A percentile compares a stretch with the other conserved stretches of the same genome.
Conservation (phyloP, 192 early-diverging fungal genomes). For the Allomyces arbusculus region DNA sequence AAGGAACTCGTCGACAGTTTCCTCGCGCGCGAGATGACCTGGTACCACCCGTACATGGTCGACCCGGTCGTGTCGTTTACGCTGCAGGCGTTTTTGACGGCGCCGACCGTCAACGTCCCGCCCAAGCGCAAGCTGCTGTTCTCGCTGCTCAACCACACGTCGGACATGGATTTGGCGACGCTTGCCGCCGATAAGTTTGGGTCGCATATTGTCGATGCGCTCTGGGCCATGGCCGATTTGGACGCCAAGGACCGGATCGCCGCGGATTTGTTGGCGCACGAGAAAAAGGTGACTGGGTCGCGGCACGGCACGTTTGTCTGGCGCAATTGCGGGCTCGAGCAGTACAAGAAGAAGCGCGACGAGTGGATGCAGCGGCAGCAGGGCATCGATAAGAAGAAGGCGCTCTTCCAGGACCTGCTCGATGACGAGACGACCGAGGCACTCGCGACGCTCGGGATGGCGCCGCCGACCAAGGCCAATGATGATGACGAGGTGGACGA, state of each 20-base stretch:
- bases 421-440: conserved; percentile 21
- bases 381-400: conserved; percentile 47
- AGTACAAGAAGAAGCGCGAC: conserved; percentile 46
- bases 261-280: conserved; percentile 33
- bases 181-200: conserved; percentile 55
- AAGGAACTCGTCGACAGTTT: conserved; percentile 40
- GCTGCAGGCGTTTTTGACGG: conserved; percentile 41
- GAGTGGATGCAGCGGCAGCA: conserved; percentile 58
- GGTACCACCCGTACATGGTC: conserved; percentile 30
- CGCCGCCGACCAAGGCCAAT: conserved; percentile 8
- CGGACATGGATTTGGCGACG: neutral
- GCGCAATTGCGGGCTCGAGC: conserved; percentile 57
- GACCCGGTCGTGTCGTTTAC: conserved; percentile 54
- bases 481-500: conserved; percentile 6
- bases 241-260: conserved; percentile 47
- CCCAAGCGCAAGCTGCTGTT: conserved; percentile 45
- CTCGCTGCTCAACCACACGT: conserved; percentile 31
- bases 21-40: conserved; percentile 24
- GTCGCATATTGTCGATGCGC: conserved; percentile 57
- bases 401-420: conserved; percentile 63
- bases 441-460: conserved; percentile 5
- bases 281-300: conserved; percentile 31
- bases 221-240: conserved; percentile 51
- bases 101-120: conserved; percentile 28
- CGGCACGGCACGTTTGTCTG: conserved; percentile 52